These are phyloP conservation scores for Pseudogymnoascus sp. DNA, from an alignment of 2,329 filamentous ascomycete genomes.

Conservation along the genomic window DNA sequence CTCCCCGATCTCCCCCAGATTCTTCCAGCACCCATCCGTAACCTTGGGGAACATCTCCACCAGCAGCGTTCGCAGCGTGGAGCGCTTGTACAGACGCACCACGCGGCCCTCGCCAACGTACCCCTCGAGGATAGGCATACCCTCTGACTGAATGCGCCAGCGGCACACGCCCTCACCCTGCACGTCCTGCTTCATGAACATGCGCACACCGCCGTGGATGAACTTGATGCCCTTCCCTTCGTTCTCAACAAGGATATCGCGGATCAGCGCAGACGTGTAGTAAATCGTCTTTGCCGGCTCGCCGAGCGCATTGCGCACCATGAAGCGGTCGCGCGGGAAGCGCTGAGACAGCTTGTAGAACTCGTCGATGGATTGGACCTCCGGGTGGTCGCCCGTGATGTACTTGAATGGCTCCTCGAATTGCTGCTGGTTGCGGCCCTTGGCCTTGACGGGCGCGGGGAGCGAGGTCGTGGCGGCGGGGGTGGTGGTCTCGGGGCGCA, in stretches of 20 bases:
- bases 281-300: slow-evolving; percentile 91
- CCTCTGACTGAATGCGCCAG: slow-evolving; percentile 94
- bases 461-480: slow-evolving; percentile 9
- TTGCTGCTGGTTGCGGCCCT: slow-evolving; percentile 37
- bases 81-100: slow-evolving; percentile 65
- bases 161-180: slow-evolving; percentile 78
- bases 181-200: slow-evolving; percentile 97
- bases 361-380: slow-evolving; percentile 65
- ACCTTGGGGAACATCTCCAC: slow-evolving; percentile 97
- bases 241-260: slow-evolving; percentile 78
- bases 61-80: slow-evolving; percentile 73
- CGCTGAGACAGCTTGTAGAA: slow-evolving; percentile 80
- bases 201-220: slow-evolving; percentile 93
- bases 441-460: slow-evolving; percentile 25
- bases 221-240: slow-evolving; percentile 90
- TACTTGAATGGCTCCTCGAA: slow-evolving; percentile 94
- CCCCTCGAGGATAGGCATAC: slow-evolving; percentile 80
- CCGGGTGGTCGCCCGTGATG: slow-evolving; percentile 62
- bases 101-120: slow-evolving; percentile 77
- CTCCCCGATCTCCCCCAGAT: slow-evolving; percentile 81
- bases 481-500: slow-evolving; percentile 16
- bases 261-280: slow-evolving; percentile 79
- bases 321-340: slow-evolving; percentile 85
- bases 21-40: slow-evolving; percentile 61
- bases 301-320: slow-evolving; percentile 88